Percentiles rank a stretch among this genome's conserved stretches.
phyloP scores from a whole-genome alignment of 2,329 filamentous ascomycete genomes.

The Didymellaceae sp. region DNA sequence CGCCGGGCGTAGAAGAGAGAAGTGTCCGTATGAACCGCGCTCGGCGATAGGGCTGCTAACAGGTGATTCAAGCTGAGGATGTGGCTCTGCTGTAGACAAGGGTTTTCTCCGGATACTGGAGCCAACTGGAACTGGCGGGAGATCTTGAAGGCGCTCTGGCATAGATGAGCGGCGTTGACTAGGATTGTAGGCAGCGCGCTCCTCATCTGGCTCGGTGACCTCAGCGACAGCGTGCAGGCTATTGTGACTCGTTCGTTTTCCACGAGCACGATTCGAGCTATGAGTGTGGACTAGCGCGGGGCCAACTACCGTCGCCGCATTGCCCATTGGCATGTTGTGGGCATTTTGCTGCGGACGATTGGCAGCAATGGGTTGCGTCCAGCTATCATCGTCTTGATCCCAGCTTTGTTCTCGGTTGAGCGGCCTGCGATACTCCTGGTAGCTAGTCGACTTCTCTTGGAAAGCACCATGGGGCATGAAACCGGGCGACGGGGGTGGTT shows the following conservation, averaged over 20 bases:
- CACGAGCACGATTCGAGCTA: conserved; percentile 42
- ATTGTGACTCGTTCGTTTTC: conserved; percentile 40
- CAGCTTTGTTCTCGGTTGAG: conserved; percentile 31
- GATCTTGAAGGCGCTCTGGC: conserved; percentile 15
- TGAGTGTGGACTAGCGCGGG: conserved; percentile 42
- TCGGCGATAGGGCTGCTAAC: conserved; percentile 26
- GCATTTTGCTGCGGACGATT: conserved; percentile 5
- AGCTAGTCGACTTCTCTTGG: conserved; percentile 34
- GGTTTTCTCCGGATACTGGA: conserved; percentile 39
- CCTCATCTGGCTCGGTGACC: conserved; percentile 39
- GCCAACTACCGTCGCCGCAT: conserved; percentile 31
- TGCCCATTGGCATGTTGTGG: conserved; percentile 20
- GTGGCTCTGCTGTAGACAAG: not conserved
- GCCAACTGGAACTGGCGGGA: conserved; percentile 21
- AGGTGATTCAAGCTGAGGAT: conserved; percentile 17
- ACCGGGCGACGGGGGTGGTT: conserved; percentile 43
- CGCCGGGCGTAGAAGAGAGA: conserved; percentile 31
- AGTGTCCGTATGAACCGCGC: conserved; percentile 23
- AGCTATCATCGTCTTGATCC: conserved; percentile 42
- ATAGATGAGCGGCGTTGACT: conserved; percentile 19
- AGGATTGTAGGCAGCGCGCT: conserved; percentile 25
- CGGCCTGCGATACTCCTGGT: conserved; percentile 31
- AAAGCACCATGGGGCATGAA: conserved; percentile 48
- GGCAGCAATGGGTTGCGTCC: conserved; percentile 13
- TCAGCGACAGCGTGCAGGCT: conserved; percentile 45